Percentiles rank a stretch among this genome's conserved stretches.
Evolutionary conservation across 2,329 filamentous ascomycete species (phyloP).

Genomic region (Paradendryphiella salina): DNA sequence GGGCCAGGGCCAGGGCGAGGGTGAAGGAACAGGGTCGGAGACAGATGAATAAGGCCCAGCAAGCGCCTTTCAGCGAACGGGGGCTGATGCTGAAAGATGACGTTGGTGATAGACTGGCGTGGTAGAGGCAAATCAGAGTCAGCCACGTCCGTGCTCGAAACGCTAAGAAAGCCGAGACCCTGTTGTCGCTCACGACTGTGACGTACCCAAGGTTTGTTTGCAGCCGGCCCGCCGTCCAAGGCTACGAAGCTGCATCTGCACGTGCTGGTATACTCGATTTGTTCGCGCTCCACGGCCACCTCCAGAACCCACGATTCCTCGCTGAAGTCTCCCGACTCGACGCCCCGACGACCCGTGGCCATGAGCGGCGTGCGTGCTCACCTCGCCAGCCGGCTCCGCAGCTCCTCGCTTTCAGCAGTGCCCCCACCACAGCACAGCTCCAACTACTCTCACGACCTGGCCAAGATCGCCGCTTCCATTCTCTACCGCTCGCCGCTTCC

Average conservation of each 20-base stretch:
- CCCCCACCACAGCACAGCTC: constrained; percentile 51
- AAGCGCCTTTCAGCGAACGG: background rate
- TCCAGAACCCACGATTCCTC: background rate
- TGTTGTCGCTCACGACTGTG: constrained; percentile 13
- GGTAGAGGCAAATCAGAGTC: constrained; percentile 13
- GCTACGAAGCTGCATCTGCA: constrained; percentile 11
- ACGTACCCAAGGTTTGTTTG: constrained; percentile 24
- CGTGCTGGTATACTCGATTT: constrained; percentile 15
- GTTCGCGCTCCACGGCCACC: background rate
- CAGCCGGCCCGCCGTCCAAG: constrained; percentile 10
- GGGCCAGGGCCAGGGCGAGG: background rate
- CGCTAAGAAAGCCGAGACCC: constrained; percentile 10
- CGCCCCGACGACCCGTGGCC: constrained; percentile 16
- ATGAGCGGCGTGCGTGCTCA: constrained; percentile 47
- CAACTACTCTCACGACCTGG: constrained; percentile 55
- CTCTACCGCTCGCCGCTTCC: constrained; percentile 58
- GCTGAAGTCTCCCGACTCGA: background rate
- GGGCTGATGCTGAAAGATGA: constrained; percentile 1
- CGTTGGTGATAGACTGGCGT: constrained; percentile 1
- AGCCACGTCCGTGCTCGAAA: constrained; percentile 17
- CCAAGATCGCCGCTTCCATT: constrained; percentile 56
- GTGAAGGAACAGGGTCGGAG: constrained; percentile 12
- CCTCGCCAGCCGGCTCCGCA: constrained; percentile 45
- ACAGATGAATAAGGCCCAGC: constrained; percentile 15
- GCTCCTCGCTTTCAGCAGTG: constrained; percentile 53